phyloP scores from a whole-genome alignment of 441 rosid genomes.

The Euphorbia neoarborescens region DNA sequence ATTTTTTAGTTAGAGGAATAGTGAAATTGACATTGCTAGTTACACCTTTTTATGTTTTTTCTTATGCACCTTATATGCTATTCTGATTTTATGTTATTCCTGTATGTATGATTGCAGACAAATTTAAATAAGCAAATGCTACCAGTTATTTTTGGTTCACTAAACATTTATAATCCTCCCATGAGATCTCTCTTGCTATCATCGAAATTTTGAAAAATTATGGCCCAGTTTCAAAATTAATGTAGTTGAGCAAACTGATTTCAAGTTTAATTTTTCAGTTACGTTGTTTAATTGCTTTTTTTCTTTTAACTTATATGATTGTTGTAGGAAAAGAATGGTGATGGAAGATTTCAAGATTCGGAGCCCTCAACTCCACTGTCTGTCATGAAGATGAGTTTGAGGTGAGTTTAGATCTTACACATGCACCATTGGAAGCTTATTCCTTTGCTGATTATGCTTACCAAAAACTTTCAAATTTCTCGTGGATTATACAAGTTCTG shows the following conservation, averaged over 20 bases:
- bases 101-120: not conserved
- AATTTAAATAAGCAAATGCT: not conserved
- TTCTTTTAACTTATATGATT: not conserved
- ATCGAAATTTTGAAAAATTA: not conserved
- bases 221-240: not conserved
- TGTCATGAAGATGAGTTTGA: slow-evolving; percentile 64
- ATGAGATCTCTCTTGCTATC: not conserved
- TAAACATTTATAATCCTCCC: not conserved
- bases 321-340: slow-evolving; percentile 82
- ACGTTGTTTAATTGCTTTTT: slow-evolving; percentile 9
- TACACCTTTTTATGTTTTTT: not conserved
- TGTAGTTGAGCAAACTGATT: not conserved
- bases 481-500: not conserved
- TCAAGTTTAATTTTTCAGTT: not conserved
- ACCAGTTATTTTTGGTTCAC: not conserved
- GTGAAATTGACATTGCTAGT: not conserved
- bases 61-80: not conserved
- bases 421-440: not conserved
- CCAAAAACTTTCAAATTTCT: not conserved
- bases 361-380: slow-evolving; percentile 98
- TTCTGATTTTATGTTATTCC: not conserved
- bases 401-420: slow-evolving; percentile 41
- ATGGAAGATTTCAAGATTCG: slow-evolving; percentile 73
- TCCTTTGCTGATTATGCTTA: not conserved
- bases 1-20: not conserved